Conservation (phyloP, 2,329 filamentous ascomycete species). For the Cryphonectria nitschkei region DNA sequence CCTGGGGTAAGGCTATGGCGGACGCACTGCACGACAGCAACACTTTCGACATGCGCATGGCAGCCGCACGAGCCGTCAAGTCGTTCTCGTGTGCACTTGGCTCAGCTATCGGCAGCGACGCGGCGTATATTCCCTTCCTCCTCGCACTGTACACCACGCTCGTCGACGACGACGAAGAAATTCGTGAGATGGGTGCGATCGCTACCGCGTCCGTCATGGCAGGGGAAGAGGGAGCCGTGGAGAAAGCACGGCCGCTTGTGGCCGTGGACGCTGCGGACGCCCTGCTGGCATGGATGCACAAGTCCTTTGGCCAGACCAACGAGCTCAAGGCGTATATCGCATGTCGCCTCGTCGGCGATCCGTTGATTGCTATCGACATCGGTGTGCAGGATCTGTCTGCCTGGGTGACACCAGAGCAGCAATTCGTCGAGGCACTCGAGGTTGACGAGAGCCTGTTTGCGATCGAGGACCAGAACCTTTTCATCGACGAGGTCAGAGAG, state of each 20-base stretch:
- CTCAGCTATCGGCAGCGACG: constrained; percentile 34
- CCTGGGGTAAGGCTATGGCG: constrained; percentile 56
- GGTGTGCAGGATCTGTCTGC: constrained; percentile 24
- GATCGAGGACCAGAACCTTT: constrained; percentile 94
- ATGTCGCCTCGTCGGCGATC: constrained; percentile 46
- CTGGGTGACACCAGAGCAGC: constrained; percentile 37
- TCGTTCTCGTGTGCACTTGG: constrained; percentile 49
- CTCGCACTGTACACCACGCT: constrained; percentile 74
- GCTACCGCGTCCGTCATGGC: constrained; percentile 19
- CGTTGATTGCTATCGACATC: constrained; percentile 22
- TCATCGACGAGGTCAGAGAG: constrained; percentile 80
- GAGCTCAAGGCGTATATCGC: constrained; percentile 47
- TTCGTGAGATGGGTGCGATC: constrained; percentile 43
- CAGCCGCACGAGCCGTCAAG: constrained; percentile 59
- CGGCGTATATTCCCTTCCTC: constrained; percentile 57
- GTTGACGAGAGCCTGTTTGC: constrained; percentile 76
- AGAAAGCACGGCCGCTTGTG: constrained; percentile 41
- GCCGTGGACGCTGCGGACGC: constrained; percentile 51
- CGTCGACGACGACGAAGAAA: constrained; percentile 90
- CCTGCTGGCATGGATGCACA: constrained; percentile 49
- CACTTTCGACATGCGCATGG: constrained; percentile 67
- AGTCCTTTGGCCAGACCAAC: constrained; percentile 39
- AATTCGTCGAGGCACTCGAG: constrained; percentile 51
- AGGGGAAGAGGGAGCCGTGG: background rate
- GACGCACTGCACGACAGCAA: constrained; percentile 53